phyloP scores from a whole-genome alignment of 768 basidiomycete species.

The Suillus variegatus region DNA sequence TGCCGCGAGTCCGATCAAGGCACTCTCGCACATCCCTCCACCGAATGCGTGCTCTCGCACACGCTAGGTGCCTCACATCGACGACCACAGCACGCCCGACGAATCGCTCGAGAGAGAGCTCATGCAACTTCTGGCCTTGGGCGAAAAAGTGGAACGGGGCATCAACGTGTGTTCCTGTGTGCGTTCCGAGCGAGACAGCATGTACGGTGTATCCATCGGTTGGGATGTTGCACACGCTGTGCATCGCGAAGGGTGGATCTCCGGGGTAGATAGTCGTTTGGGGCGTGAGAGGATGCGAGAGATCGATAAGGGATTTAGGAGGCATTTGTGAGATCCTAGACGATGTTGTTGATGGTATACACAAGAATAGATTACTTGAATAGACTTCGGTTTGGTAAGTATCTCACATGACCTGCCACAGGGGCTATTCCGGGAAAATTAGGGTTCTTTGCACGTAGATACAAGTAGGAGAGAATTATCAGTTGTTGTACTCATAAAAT shows the following conservation, averaged over 20 bases:
- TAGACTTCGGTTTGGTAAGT: background rate
- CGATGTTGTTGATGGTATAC: background rate
- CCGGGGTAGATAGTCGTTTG: constrained; percentile 30
- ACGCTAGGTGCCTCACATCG: constrained; percentile 48
- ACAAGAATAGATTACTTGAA: background rate
- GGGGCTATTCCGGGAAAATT: background rate
- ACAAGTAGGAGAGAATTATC: background rate
- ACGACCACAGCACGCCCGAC: constrained; percentile 57
- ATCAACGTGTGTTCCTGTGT: constrained; percentile 81
- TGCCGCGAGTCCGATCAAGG: background rate
- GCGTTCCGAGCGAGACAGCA: constrained; percentile 58
- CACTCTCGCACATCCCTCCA: constrained; percentile 42
- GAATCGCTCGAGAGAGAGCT: constrained; percentile 54
- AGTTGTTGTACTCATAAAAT: constrained; percentile 79
- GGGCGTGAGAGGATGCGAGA: constrained; percentile 26
- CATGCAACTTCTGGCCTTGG: constrained; percentile 56
- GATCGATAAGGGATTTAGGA: constrained; percentile 22
- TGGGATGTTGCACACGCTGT: constrained; percentile 17
- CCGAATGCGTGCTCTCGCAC: constrained; percentile 47
- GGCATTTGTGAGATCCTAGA: constrained; percentile 17
- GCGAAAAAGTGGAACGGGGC: constrained; percentile 73
- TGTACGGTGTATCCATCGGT: constrained; percentile 26
- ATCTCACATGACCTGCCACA: constrained; percentile 1
- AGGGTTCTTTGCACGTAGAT: background rate
- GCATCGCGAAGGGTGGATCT: constrained; percentile 26